These are phyloP conservation scores for Grosmannia clavigera DNA, from an alignment of 2,329 filamentous ascomycete genomes.

Conservation along the genomic window DNA sequence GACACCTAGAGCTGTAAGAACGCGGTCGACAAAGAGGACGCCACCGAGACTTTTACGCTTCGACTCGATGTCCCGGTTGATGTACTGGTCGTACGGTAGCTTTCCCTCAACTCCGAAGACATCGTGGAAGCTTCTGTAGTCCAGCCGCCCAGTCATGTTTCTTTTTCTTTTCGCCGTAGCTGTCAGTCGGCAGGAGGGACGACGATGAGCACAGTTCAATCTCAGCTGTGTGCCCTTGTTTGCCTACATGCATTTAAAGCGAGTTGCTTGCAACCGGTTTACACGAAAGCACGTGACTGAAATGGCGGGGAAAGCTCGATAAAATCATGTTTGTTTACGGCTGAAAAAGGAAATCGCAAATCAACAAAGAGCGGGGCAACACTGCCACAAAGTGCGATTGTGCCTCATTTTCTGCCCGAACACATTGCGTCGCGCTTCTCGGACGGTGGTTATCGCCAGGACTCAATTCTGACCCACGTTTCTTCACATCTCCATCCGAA, in stretches of 20 bases:
- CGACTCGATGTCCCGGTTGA: conserved; percentile 49
- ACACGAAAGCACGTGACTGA: not conserved
- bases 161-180: not conserved
- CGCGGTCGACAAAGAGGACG: conserved; percentile 66
- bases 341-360: conserved; percentile 11
- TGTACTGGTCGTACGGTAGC: conserved; percentile 49
- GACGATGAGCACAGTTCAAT: no score
- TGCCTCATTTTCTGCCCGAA: not conserved
- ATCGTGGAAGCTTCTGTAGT: conserved; percentile 54
- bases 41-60: conserved; percentile 57
- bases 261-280: not conserved
- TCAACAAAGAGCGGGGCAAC: conserved; percentile 16
- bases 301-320: no score
- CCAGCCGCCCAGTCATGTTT: conserved; percentile 25
- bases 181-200: not conserved
- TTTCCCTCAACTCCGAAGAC: conserved; percentile 52
- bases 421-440: not conserved
- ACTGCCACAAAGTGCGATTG: not conserved
- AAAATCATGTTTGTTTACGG: conserved; percentile 13
- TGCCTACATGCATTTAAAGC: not conserved
- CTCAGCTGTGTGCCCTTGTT: not conserved
- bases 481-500: not conserved
- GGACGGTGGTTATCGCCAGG: not conserved
- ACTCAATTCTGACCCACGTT: not conserved
- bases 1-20: conserved; percentile 58